phyloP scores from a whole-genome alignment of 2,329 filamentous ascomycete species.

The Aotearoamyces nothofagi region DNA sequence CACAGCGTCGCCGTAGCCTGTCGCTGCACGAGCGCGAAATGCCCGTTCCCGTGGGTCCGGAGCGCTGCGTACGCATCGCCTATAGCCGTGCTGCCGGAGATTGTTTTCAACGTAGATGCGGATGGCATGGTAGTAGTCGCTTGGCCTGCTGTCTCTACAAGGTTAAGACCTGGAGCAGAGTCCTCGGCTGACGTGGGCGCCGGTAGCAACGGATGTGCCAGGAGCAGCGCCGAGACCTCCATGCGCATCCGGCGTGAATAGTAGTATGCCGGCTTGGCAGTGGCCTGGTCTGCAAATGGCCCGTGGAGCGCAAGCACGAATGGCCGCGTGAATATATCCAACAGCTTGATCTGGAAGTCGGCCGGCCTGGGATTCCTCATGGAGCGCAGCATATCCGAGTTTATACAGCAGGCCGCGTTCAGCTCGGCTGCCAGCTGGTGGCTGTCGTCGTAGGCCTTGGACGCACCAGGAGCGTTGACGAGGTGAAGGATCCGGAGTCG shows the following conservation, averaged over 20 bases:
- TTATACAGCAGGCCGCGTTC: constrained; percentile 10
- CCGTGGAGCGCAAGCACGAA: constrained; percentile 37
- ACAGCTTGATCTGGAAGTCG: constrained; percentile 28
- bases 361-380: not conserved
- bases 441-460: constrained; percentile 28
- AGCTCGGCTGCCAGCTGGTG: constrained; percentile 30
- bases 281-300: constrained; percentile 26
- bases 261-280: constrained; percentile 26
- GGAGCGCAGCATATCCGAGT: not conserved
- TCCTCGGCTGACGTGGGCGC: too few relatives aligned
- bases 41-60: too few relatives aligned
- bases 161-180: too few relatives aligned
- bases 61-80: too few relatives aligned
- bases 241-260: constrained; percentile 29
- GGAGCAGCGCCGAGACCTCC: too few relatives aligned
- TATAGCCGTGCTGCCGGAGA: too few relatives aligned
- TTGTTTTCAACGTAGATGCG: too few relatives aligned
- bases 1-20: too few relatives aligned
- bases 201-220: too few relatives aligned
- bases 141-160: too few relatives aligned
- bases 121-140: too few relatives aligned
- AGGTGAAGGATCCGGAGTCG: constrained; percentile 28
- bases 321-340: constrained; percentile 33
- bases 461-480: constrained; percentile 28
- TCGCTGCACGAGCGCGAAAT: too few relatives aligned